phyloP scores from a whole-genome alignment of 768 basidiomycete genomes.

The Amanita pallidorosea region DNA sequence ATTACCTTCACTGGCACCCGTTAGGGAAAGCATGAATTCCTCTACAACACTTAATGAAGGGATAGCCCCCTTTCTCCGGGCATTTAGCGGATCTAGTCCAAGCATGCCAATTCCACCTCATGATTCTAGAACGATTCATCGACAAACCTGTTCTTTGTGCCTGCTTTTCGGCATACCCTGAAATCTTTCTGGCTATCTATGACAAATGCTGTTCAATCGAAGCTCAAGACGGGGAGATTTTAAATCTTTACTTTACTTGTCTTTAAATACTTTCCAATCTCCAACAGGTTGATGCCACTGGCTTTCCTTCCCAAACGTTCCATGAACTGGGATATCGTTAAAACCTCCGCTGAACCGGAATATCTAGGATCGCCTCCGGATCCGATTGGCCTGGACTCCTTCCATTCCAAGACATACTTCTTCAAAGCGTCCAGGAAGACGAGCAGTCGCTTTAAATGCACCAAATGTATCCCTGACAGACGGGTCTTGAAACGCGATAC shows the following conservation, averaged over 20 bases:
- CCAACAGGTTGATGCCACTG: conserved; percentile 72
- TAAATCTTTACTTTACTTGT: conserved; percentile 56
- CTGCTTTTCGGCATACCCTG: conserved; percentile 68
- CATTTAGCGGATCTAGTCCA: conserved; percentile 6
- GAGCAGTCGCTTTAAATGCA: conserved; percentile 75
- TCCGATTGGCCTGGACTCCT: conserved; percentile 14
- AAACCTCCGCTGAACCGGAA: conserved; percentile 36
- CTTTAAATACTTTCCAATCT: conserved; percentile 72
- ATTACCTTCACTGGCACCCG: conserved; percentile 64
- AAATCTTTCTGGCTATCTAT: conserved; percentile 68
- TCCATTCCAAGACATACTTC: conserved; percentile 49
- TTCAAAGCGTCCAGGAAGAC: conserved; percentile 61
- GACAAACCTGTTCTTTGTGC: conserved; percentile 32
- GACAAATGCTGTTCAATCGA: neutral
- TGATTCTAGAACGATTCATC: conserved; percentile 1
- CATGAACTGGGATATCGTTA: conserved; percentile 59
- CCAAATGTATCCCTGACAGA: conserved; percentile 58
- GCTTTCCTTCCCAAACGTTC: conserved; percentile 55
- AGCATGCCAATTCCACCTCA: neutral
- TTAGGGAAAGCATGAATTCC: conserved; percentile 67
- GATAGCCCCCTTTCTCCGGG: conserved; percentile 30
- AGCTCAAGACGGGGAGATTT: neutral
- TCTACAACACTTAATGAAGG: conserved; percentile 78
- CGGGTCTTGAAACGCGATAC: conserved; percentile 68
- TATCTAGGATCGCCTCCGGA: conserved; percentile 5